Conservation (phyloP, 352 stramenopile genomes). For the Aphanomyces invadans region DNA sequence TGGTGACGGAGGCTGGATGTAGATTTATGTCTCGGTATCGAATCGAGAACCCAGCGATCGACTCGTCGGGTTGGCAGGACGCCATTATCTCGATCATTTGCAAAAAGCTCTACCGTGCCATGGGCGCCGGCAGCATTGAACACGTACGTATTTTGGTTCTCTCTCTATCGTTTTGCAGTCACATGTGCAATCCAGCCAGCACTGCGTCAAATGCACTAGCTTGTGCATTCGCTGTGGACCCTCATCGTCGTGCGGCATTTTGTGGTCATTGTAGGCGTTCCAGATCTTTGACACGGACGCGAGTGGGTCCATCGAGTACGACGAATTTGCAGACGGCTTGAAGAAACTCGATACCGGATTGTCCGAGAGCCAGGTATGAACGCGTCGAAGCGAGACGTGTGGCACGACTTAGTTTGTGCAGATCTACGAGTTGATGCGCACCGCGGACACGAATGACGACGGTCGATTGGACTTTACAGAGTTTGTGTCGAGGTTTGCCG, state of each 20-base stretch:
- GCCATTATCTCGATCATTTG: conserved; percentile 86
- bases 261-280: conserved; percentile 78
- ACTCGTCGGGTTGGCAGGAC: conserved; percentile 84
- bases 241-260: too few relatives aligned
- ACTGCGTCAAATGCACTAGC: too few relatives aligned
- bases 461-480: conserved; percentile 43
- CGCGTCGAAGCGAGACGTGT: too few relatives aligned
- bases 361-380: conserved; percentile 60
- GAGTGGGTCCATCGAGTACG: conserved; percentile 88
- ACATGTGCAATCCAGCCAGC: too few relatives aligned
- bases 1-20: background rate
- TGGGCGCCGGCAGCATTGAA: conserved; percentile 80
- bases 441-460: conserved; percentile 49
- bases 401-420: conserved; percentile 28
- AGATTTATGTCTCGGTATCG: conserved; percentile 85
- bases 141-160: conserved; percentile 26
- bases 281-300: conserved; percentile 86
- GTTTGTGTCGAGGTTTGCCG: conserved; percentile 38
- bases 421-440: conserved; percentile 50
- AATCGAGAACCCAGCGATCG: conserved; percentile 83
- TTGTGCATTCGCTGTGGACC: too few relatives aligned
- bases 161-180: too few relatives aligned
- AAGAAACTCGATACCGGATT: conserved; percentile 89
- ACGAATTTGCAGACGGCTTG: conserved; percentile 86
- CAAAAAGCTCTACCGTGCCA: conserved; percentile 87